Evolutionary conservation across 208 protist species (phyloP).

Genomic region (Porcisia hertigi): DNA sequence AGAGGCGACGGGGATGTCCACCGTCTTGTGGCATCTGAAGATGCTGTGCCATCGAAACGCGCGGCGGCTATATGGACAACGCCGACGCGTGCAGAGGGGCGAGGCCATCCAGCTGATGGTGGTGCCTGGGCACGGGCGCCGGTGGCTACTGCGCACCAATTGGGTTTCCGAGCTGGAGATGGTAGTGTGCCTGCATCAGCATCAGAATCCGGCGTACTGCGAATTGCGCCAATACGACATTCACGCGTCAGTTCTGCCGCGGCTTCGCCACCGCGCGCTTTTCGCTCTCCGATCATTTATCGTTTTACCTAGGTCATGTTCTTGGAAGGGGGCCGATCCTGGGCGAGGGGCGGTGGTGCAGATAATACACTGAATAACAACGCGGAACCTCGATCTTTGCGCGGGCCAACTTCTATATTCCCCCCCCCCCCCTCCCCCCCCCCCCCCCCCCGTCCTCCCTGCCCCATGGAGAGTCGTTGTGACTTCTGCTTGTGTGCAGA

Average conservation of each 20-base stretch:
- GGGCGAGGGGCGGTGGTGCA: not conserved
- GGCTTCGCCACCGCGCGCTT: not conserved
- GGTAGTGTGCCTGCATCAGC: not conserved
- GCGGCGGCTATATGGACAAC: not conserved
- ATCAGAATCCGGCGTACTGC: no score
- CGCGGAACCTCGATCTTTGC: not conserved
- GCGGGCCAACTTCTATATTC: not conserved
- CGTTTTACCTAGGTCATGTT: not conserved
- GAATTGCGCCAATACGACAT: not conserved
- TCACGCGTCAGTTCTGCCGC: not conserved
- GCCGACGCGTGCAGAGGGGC: not conserved
- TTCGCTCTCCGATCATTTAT: constrained; percentile 26
- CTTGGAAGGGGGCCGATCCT: not conserved
- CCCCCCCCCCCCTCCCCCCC: no score
- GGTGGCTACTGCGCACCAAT: not conserved
- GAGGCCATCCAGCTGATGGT: not conserved
- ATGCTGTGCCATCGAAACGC: not conserved
- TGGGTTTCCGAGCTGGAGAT: not conserved
- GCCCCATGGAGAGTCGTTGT: no score
- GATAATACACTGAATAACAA: not conserved
- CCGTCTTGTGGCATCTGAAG: no score
- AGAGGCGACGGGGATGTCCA: not conserved
- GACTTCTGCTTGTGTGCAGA: not conserved
- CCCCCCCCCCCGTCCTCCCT: no score
- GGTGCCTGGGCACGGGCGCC: not conserved